phyloP scores from a whole-genome alignment of 805 yeast genomes.

The Saccharomycopsis javanensis region DNA sequence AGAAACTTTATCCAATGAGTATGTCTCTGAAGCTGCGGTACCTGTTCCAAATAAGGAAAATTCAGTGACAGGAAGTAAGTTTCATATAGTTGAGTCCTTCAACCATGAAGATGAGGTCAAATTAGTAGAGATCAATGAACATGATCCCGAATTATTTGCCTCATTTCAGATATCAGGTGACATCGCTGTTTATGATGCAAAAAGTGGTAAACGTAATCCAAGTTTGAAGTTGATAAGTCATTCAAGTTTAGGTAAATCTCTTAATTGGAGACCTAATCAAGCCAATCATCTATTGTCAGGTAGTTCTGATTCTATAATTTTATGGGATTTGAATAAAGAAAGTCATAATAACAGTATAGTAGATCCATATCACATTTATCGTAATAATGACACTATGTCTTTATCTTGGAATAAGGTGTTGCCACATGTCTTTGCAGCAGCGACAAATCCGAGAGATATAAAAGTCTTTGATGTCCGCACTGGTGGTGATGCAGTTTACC shows the following conservation, averaged over 20 bases:
- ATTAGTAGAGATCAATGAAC: background rate
- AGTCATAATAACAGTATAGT: background rate
- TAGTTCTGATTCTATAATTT: slow-evolving; percentile 32
- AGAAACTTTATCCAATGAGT: slow-evolving; percentile 31
- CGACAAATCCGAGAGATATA: background rate
- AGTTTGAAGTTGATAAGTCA: slow-evolving; percentile 41
- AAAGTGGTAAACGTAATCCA: background rate
- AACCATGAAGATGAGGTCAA: background rate
- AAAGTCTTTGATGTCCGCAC: background rate
- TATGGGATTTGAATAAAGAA: slow-evolving; percentile 45
- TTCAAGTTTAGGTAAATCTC: slow-evolving; percentile 54
- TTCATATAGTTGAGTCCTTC: slow-evolving; percentile 32
- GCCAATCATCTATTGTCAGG: slow-evolving; percentile 44
- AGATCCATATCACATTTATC: background rate
- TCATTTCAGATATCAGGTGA: slow-evolving; percentile 20
- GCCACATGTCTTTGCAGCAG: background rate
- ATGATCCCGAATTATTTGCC: background rate
- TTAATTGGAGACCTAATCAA: slow-evolving; percentile 49
- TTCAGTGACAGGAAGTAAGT: slow-evolving; percentile 27
- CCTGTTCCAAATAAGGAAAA: slow-evolving; percentile 25
- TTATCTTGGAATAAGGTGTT: background rate
- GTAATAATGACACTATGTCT: background rate
- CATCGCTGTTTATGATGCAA: slow-evolving; percentile 8
- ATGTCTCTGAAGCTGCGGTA: slow-evolving; percentile 13
- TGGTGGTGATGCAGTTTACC: slow-evolving; percentile 34